A percentile compares a stretch with the other conserved stretches of the same genome.
Evolutionary conservation across 345 rosid genomes (phyloP).

Genomic region (Populus deltoides): DNA sequence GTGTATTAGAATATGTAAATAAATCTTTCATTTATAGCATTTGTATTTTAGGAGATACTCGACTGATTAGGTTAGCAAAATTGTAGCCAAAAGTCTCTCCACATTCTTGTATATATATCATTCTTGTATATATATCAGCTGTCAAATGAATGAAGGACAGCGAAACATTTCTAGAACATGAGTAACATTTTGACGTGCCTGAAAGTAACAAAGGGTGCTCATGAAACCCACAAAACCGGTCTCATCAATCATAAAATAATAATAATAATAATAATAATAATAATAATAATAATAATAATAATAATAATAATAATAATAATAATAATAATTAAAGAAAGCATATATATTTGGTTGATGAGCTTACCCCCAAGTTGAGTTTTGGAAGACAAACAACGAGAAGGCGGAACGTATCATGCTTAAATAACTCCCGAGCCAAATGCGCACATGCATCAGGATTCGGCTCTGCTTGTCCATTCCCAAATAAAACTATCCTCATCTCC

Average conservation of each 20-base stretch:
- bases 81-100: no score
- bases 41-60: no score
- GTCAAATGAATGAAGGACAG: no score
- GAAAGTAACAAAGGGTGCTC: background rate
- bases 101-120: no score
- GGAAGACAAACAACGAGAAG: conserved; percentile 70
- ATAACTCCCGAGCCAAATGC: conserved; percentile 80
- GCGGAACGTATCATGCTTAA: conserved; percentile 66
- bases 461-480: conserved; percentile 83
- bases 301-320: background rate
- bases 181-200: conserved; percentile 45
- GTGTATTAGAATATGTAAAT: no score
- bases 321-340: background rate
- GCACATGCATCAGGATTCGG: conserved; percentile 88
- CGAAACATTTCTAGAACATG: conserved; percentile 46
- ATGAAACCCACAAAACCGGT: background rate
- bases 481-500: conserved; percentile 76
- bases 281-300: background rate
- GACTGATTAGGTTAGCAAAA: no score
- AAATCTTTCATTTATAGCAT: no score
- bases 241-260: background rate
- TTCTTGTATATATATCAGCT: no score
- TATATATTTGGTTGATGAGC: background rate
- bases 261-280: background rate
- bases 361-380: conserved; percentile 77